Evolutionary conservation across 2,329 filamentous ascomycete species (phyloP).

Genomic region (Bipolaris victoriae): DNA sequence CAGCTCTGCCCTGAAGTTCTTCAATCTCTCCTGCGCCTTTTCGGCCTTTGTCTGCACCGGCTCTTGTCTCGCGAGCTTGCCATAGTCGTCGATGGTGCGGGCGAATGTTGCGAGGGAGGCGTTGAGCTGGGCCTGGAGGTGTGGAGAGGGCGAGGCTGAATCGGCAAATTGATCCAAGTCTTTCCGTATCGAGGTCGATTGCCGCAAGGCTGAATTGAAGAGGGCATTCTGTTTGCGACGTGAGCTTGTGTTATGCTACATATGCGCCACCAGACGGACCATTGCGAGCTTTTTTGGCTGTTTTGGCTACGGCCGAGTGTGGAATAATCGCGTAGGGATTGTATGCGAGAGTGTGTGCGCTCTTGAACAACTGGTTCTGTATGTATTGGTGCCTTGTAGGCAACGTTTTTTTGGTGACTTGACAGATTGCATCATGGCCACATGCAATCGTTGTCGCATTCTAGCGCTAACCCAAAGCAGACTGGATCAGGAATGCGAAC

Average conservation of each 20-base stretch:
- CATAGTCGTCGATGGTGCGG: slow-evolving; percentile 92
- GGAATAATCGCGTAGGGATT: too few relatives aligned
- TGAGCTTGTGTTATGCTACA: slow-evolving; percentile 13
- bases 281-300: slow-evolving; percentile 14
- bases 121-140: slow-evolving; percentile 61
- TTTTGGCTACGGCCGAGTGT: neutral
- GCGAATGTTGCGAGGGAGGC: slow-evolving; percentile 75
- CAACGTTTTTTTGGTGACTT: slow-evolving; percentile 24
- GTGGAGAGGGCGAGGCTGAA: slow-evolving; percentile 63
- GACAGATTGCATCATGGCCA: slow-evolving; percentile 45
- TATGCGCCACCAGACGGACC: slow-evolving; percentile 21
- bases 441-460: slow-evolving; percentile 16
- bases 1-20: slow-evolving; percentile 83
- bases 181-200: slow-evolving; percentile 78
- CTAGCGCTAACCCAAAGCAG: slow-evolving; percentile 15
- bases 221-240: slow-evolving; percentile 68
- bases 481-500: neutral
- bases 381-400: slow-evolving; percentile 12
- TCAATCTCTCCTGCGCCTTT: slow-evolving; percentile 84
- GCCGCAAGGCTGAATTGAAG: slow-evolving; percentile 85
- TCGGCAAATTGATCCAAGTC: slow-evolving; percentile 75
- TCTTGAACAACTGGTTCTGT: neutral
- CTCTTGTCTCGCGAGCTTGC: slow-evolving; percentile 82
- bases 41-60: slow-evolving; percentile 89
- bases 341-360: neutral